Evolutionary conservation across 768 basidiomycete species (phyloP), one percentile per base, ranked within the genome.

Genomic region (Lactifluus piperatus): DNA sequence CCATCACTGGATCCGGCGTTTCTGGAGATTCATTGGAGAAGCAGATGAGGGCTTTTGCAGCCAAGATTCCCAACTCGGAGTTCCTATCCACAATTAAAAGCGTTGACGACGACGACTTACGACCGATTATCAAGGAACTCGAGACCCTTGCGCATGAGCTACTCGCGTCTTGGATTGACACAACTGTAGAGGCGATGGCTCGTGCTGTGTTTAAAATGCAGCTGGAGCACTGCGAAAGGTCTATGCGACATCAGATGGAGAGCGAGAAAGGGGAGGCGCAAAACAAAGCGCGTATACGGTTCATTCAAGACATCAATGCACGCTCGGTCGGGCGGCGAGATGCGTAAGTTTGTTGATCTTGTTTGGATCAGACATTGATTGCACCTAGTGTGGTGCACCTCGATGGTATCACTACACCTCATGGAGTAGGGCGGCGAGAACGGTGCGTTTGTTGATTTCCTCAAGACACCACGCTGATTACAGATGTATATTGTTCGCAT

Each of bases 51-150:
- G 27, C 32, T 18, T 20, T 45, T 5, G 55, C 51, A 14, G 10
- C 0, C 0, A 3, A 3, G 3, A 13, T 60, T 32, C 11, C 46
- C 10, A 57, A 66, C 37, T 24, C 47, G 0, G 14, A 24, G 0
- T 66, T 66, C 30, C 37, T 66, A 0, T 22, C 26, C 4, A 30
- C 26, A 10, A 43, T 64, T 20, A 46, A 49, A 7, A 16, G 9
- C 22, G 22, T 62, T 13, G 57, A 52, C 6, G 20, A 24, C 9
- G 27, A 54, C 3, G 55, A 30, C 0, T 6, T 54, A 5, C 24
- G 20, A 4, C 43, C 57, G 0, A 9, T 39, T 5, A 58, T 62
- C 5, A 16, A 41, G 1, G 45, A 57, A 4, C 57, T 32, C 2
- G 41, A 51, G 13, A 18, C 7, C 0, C 27, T 48, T 4, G 63